phyloP scores from a whole-genome alignment of 1,139 yeast species.

The Yamadazyma songkhlaensis region DNA sequence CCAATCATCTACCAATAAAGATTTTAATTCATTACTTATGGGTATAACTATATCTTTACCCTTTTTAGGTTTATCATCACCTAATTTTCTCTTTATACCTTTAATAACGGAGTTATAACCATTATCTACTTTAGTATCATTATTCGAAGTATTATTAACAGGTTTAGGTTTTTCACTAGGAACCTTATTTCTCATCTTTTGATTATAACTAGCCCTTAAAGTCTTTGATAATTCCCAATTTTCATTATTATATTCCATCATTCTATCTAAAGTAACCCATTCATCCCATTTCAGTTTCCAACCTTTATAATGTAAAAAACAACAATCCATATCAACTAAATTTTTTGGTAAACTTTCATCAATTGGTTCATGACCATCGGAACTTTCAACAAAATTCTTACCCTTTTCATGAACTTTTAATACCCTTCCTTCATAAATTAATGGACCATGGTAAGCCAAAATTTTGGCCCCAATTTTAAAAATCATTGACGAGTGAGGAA shows the following conservation, averaged over 20 bases:
- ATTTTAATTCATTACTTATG: conserved; percentile 66
- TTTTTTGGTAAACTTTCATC: conserved; percentile 44
- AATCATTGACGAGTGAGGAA: conserved; percentile 2
- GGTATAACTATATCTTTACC: conserved; percentile 20
- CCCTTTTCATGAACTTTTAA: conserved; percentile 60
- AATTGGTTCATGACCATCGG: conserved; percentile 32
- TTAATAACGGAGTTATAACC: conserved; percentile 6
- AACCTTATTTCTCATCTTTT: conserved; percentile 13
- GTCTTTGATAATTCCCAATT: conserved; percentile 67
- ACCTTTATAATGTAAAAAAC: conserved; percentile 85
- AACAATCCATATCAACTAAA: conserved; percentile 41
- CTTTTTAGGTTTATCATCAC: conserved; percentile 10
- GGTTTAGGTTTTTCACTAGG: not conserved
- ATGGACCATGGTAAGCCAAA: conserved; percentile 87
- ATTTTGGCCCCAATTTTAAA: conserved; percentile 39
- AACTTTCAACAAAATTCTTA: conserved; percentile 34
- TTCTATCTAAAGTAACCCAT: conserved; percentile 77
- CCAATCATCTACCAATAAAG: conserved; percentile 88
- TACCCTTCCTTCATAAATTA: conserved; percentile 85
- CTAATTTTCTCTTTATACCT: conserved; percentile 4
- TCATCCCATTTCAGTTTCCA: conserved; percentile 98
- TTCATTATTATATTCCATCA: conserved; percentile 67
- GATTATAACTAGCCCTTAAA: conserved; percentile 49
- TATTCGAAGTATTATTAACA: not conserved
- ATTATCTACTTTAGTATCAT: not conserved